phyloP scores from a whole-genome alignment of 805 yeast genomes.

The Cyberlindnera veronae region DNA sequence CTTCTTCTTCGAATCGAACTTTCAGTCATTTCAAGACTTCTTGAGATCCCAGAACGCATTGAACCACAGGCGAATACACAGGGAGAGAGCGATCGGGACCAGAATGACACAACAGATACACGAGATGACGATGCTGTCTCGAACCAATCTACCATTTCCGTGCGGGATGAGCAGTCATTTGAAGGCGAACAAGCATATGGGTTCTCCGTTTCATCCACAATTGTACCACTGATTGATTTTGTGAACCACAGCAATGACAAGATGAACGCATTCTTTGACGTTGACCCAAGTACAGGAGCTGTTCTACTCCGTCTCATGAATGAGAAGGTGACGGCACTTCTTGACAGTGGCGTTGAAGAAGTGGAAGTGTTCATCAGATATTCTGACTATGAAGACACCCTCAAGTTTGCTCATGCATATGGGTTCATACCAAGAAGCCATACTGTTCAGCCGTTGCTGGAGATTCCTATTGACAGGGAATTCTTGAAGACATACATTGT shows the following conservation, averaged over 20 bases:
- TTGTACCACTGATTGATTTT: constrained; percentile 67
- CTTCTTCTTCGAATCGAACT: constrained; percentile 30
- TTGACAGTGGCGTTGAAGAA: constrained; percentile 2
- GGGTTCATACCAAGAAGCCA: constrained; percentile 42
- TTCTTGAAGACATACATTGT: constrained; percentile 13
- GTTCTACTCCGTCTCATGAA: constrained; percentile 35
- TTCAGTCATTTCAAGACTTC: constrained; percentile 54
- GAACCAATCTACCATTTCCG: no score
- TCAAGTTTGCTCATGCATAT: constrained; percentile 38
- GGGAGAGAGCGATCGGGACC: constrained; percentile 8
- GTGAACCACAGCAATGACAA: constrained; percentile 51
- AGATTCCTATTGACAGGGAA: constrained; percentile 32
- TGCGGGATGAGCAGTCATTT: no score
- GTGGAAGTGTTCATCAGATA: constrained; percentile 44
- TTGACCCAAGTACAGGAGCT: constrained; percentile 44
- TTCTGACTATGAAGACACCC: constrained; percentile 40
- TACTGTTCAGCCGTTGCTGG: constrained; percentile 24
- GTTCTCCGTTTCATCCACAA: constrained; percentile 46
- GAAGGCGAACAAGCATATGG: no score
- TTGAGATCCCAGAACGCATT: constrained; percentile 54
- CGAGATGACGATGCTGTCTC: no score
- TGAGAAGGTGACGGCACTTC: constrained; percentile 2
- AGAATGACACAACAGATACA: background rate
- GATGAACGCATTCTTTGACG: constrained; percentile 57
- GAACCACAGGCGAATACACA: background rate